phyloP scores from a whole-genome alignment of 306 rosid species.

The Pueraria montana region DNA sequence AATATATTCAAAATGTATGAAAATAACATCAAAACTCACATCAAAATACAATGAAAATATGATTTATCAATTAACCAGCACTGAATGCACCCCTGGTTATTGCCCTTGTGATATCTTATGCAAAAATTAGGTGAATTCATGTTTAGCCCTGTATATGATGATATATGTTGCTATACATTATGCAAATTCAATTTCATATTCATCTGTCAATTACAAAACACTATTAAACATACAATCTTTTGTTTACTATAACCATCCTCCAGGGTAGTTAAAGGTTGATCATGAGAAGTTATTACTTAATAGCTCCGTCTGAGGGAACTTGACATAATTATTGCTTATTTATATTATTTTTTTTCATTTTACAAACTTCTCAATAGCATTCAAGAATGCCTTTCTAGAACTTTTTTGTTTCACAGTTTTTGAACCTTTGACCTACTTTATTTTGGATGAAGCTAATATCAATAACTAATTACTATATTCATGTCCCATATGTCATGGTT shows the following conservation, averaged over 20 bases:
- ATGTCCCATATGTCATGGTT: conserved; percentile 46
- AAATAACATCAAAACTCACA: too few species aligned
- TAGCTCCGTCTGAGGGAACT: conserved; percentile 10
- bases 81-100: conserved; percentile 89
- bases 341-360: background rate
- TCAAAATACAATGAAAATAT: too few species aligned
- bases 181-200: background rate
- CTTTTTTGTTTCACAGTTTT: conserved; percentile 9
- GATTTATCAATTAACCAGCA: too few species aligned
- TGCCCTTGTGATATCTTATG: conserved; percentile 80
- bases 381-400: conserved; percentile 1
- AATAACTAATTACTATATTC: conserved; percentile 37
- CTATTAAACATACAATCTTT: conserved; percentile 20
- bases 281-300: conserved; percentile 23
- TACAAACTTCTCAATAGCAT: conserved; percentile 2
- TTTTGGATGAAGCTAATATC: conserved; percentile 35
- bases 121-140: conserved; percentile 78
- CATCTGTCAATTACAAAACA: background rate
- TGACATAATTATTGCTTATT: conserved; percentile 21
- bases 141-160: conserved; percentile 7
- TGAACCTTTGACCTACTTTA: conserved; percentile 39
- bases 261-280: conserved; percentile 25
- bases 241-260: conserved; percentile 13
- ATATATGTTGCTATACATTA: background rate
- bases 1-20: too few species aligned